phyloP scores from a whole-genome alignment of 129 eudicot genomes.

The Cynara cardunculus region DNA sequence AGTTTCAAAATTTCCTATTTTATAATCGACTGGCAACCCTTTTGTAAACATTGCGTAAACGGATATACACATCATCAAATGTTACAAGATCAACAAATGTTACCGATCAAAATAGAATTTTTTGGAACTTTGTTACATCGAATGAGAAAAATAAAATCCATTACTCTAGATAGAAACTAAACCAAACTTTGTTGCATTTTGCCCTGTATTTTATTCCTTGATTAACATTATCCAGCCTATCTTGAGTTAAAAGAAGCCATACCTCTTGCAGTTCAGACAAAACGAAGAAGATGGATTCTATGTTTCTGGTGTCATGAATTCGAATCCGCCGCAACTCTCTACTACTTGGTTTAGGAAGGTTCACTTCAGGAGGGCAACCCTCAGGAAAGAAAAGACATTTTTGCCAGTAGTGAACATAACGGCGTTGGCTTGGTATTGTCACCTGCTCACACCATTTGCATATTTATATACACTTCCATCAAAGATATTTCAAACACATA shows the following conservation, averaged over 20 bases:
- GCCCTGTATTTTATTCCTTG: background rate
- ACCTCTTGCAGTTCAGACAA: conserved; percentile 58
- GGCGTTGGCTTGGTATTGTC: conserved; percentile 82
- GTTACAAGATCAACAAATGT: background rate
- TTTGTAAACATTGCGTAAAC: background rate
- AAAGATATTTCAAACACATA: conserved; percentile 2
- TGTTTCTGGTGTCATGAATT: conserved; percentile 48
- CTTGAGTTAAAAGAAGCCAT: conserved; percentile 8
- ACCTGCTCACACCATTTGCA: conserved; percentile 43
- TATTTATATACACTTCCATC: background rate
- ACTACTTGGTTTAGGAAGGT: conserved; percentile 45
- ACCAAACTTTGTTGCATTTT: background rate
- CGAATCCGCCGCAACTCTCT: conserved; percentile 56
- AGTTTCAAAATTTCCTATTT: background rate
- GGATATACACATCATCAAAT: background rate
- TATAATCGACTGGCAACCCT: background rate
- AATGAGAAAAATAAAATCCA: background rate
- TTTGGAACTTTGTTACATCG: too few relatives aligned
- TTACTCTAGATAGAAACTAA: background rate
- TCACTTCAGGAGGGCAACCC: conserved; percentile 34
- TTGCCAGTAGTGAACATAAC: conserved; percentile 78
- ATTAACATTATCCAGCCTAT: conserved; percentile 1
- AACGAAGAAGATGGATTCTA: conserved; percentile 49
- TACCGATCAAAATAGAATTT: background rate
- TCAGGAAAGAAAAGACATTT: conserved; percentile 34